Evolutionary conservation across 345 rosid genomes (phyloP).

Genomic region (Gossypium stocksii): DNA sequence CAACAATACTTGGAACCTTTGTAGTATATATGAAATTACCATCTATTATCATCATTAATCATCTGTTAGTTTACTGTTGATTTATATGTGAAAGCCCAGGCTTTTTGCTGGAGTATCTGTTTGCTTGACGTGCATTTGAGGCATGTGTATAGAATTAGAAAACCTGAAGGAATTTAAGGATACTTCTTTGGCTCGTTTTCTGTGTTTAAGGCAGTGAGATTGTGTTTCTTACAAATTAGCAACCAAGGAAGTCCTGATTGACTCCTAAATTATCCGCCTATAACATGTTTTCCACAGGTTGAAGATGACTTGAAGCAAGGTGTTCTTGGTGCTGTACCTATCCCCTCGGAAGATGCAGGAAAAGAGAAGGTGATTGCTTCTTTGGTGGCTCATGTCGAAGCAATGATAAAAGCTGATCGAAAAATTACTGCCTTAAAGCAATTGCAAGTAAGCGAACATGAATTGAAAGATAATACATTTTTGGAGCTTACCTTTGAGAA

Average conservation of each 20-base stretch:
- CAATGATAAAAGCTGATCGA: conserved; percentile 89
- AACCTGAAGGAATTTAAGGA: too few relatives aligned
- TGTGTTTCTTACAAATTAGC: neutral
- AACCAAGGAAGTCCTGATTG: neutral
- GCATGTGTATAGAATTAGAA: too few relatives aligned
- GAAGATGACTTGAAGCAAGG: conserved; percentile 71
- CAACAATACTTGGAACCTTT: neutral
- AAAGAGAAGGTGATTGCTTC: conserved; percentile 78
- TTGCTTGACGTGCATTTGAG: neutral
- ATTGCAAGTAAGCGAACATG: conserved; percentile 59
- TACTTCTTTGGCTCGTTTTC: too few relatives aligned
- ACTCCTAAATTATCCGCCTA: neutral
- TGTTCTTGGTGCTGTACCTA: conserved; percentile 57
- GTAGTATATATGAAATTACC: neutral
- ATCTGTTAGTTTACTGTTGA: neutral
- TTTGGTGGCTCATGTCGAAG: conserved; percentile 76
- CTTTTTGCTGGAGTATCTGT: neutral
- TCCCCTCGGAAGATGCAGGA: conserved; percentile 66
- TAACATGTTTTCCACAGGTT: conserved; percentile 40
- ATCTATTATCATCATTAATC: neutral
- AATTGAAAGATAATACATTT: neutral
- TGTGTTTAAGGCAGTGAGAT: too few relatives aligned
- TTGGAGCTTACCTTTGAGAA: neutral
- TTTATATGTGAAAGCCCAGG: neutral
- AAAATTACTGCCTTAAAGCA: conserved; percentile 89